phyloP scores from a whole-genome alignment of 208 protist genomes.

The Herpetomonas tarakana region DNA sequence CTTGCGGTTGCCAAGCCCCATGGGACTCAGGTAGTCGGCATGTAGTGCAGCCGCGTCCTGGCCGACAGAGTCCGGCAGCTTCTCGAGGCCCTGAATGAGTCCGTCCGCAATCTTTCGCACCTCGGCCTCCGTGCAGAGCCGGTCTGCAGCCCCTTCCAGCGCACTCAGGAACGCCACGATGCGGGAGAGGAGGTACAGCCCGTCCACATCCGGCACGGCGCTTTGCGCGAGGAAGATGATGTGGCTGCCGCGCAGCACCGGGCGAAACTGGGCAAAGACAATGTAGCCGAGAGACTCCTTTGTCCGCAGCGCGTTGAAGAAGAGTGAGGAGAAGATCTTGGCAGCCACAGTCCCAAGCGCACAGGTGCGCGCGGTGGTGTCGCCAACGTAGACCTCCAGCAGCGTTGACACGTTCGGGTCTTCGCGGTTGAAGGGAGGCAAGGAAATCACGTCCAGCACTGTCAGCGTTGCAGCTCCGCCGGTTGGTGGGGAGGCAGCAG shows the following conservation, averaged over 20 bases:
- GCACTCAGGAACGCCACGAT: conserved; percentile 65
- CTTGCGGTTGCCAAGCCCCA: conserved; percentile 24
- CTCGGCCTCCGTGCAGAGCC: conserved; percentile 29
- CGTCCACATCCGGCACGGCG: conserved; percentile 44
- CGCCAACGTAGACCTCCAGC: conserved; percentile 53
- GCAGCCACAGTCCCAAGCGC: conserved; percentile 33
- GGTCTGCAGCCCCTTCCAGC: conserved; percentile 31
- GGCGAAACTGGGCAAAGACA: conserved; percentile 31
- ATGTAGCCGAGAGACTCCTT: conserved; percentile 79
- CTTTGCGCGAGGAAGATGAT: conserved; percentile 60
- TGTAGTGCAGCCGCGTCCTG: conserved; percentile 29
- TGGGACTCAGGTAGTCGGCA: conserved; percentile 26
- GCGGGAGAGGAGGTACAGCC: conserved; percentile 65
- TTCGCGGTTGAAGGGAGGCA: conserved; percentile 36
- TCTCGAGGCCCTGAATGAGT: conserved; percentile 39
- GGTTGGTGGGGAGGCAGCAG: not conserved
- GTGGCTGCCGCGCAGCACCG: conserved; percentile 22
- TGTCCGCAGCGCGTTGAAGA: conserved; percentile 77
- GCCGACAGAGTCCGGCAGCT: conserved; percentile 44
- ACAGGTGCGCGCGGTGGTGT: conserved; percentile 28
- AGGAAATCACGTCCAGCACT: conserved; percentile 34
- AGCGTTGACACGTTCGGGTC: conserved; percentile 53
- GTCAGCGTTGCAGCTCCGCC: not conserved
- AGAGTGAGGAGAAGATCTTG: conserved; percentile 49
- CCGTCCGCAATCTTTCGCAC: conserved; percentile 34